Base-by-base conservation (phyloP, 2,329 filamentous ascomycete genomes). In the Fusarium drepaniforme region DNA sequence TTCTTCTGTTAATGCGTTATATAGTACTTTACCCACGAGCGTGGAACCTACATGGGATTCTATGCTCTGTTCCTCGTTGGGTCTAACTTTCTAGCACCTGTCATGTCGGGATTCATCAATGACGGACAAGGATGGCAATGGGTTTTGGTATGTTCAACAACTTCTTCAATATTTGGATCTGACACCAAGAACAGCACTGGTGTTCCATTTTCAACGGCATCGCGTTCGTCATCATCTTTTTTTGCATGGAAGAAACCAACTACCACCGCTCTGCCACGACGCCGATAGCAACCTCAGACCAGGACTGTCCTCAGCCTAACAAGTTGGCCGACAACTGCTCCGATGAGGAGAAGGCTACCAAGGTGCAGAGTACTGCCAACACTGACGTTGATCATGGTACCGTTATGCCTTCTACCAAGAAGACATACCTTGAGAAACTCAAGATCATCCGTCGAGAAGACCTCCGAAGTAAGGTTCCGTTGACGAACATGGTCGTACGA, bases 81-180 rank as follows among this genome's bases (percentile, higher is more conserved):
- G 13, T 63, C 63, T n/a, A 70, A 67, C 18, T 66, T 61, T 15
- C 28, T 70, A 5, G 67, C 67, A 9, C 67, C 67, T 11, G 37
- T 69, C 60, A 58, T 44, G 21, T 59, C 65, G 82, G 64, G 67
- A 4, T 70, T 70, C 16, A 67, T 70, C 5, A 67, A 70, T 15
- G 64, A 70, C 25, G 67, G 67, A 8, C 67, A 70, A 49, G 67
- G 67, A 11, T 70, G 64, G 64, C 65, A 70, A 46, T 70, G 67
- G 67, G 67, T 70, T n/a, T 33, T 70, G 12, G 67, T 70, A 57
- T n/a, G 67, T 42, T 60, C 8, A 9, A 16, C 12, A 18, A 1
- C 30, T 18, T 12, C 3, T 11, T 15, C 16, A 28, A 9, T 58
- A 4, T 15, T 40, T 21, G 0, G 3, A 40, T 11, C 56, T 58